Evolutionary conservation across 208 protist genomes (phyloP).

Genomic region (Acanthamoeba healyi): DNA sequence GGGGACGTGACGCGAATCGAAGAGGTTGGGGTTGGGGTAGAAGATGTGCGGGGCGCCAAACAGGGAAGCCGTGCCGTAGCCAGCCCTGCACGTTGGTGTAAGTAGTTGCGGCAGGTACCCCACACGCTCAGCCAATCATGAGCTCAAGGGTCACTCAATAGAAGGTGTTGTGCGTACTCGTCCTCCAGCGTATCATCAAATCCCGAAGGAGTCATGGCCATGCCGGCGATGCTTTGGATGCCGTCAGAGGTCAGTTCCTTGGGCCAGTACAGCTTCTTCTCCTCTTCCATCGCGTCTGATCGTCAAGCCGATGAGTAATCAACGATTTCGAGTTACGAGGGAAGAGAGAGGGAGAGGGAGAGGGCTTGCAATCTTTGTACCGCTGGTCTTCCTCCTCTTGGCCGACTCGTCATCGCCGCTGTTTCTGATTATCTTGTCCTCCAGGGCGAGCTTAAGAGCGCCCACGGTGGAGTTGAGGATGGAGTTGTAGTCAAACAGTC

Average conservation of each 20-base stretch:
- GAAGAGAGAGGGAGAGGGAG: not conserved
- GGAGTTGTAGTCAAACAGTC: constrained; percentile 44
- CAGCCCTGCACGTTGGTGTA: not conserved
- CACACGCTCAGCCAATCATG: too few species aligned
- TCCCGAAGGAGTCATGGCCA: constrained; percentile 55
- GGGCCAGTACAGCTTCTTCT: not conserved
- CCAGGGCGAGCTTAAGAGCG: constrained; percentile 30
- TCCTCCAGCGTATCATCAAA: constrained; percentile 70
- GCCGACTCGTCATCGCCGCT: not conserved
- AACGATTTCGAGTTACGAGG: not conserved
- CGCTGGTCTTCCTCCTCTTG: constrained; percentile 15
- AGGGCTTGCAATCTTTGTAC: not conserved
- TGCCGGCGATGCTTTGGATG: constrained; percentile 37
- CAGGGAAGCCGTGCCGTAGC: constrained; percentile 46
- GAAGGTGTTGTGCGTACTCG: not conserved
- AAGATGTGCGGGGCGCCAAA: constrained; percentile 56
- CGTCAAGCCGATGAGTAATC: not conserved
- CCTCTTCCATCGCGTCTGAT: not conserved
- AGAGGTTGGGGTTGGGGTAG: constrained; percentile 64
- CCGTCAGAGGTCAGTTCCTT: constrained; percentile 38
- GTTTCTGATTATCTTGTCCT: constrained; percentile 10
- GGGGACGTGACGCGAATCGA: constrained; percentile 15
- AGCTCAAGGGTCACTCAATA: not conserved
- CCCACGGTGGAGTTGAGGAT: constrained; percentile 38
- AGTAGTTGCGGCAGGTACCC: not conserved